Evolutionary conservation across 345 rosid genomes (phyloP), one percentile per base, ranked within the genome.

Genomic region (Moringa oleifera): DNA sequence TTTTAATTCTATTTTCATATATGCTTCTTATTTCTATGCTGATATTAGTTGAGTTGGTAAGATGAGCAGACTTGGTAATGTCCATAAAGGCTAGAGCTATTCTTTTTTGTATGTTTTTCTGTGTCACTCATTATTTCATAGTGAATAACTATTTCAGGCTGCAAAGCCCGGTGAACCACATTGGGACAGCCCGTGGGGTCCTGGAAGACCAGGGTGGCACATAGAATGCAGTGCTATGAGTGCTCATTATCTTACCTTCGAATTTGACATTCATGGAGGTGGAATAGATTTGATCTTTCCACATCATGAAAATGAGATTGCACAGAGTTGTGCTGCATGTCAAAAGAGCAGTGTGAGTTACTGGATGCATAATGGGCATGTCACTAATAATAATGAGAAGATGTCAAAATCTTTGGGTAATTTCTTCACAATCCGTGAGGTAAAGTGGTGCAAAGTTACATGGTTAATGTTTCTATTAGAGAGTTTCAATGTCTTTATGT

Each of bases 211-310:
- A 8, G 99, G 97, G 45, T 90, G 99, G 97, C 97, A 94, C 68
- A 94, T 94, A 22, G 99, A 94, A 75, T 91, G 98, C 86, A 89
- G 98, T 73, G 96, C 98, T n/a, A 89, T 86, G 98, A 91, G 92
- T 83, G 89, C 80, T 25, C 81, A 74, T 62, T 85, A 83, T 76
- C 80, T 89, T 55, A 73, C 89, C 24, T 69, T 70, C 58, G 78
- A 73, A 64, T 91, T 91, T 70, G 98, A 86, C 65, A 86, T 90
- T 62, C 97, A 90, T 69, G 91, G 96, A 28, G 96, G 91, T 70
- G 97, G 96, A 73, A 82, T 81, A 24, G 91, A 88, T 80, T 77
- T 82, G 68, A 78, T 81, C 17, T 90, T 86, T 72, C 96, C 94
- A 5, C 90, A 86, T 71, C 95, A 88, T 73, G 98, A 91, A 60